Evolutionary conservation across 2,329 filamentous ascomycete species (phyloP).

Genomic region (Sporothrix brasiliensis): DNA sequence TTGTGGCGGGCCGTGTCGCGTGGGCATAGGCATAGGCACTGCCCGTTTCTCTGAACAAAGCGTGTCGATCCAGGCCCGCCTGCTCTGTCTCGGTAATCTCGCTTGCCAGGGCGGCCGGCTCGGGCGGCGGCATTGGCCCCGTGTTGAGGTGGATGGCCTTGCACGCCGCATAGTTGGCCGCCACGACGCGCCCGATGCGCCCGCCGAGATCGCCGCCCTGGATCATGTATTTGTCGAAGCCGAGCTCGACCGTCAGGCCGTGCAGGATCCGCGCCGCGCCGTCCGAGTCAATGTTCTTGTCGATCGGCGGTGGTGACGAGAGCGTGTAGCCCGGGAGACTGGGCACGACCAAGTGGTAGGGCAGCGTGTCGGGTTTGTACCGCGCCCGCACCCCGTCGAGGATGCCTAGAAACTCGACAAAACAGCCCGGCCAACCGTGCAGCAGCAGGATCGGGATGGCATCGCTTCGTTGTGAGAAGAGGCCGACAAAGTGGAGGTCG

Average conservation of each 20-base stretch:
- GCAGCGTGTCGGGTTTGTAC: not conserved
- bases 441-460: conserved; percentile 8
- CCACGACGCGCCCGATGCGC: not conserved
- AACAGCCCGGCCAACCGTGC: conserved; percentile 3
- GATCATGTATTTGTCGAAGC: conserved; percentile 1
- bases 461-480: not conserved
- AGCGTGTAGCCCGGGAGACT: conserved; percentile 10
- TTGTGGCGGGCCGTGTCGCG: not conserved
- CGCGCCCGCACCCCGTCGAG: not conserved
- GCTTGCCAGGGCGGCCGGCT: not conserved
- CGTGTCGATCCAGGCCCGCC: not conserved
- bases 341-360: conserved; percentile 2
- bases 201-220: conserved; percentile 10
- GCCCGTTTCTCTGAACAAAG: not conserved
- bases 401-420: conserved; percentile 6
- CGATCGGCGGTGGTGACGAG: not conserved
- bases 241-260: not conserved
- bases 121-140: not conserved
- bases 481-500: conserved; percentile 7
- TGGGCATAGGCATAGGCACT: not conserved
- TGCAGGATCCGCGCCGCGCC: not conserved
- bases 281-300: conserved; percentile 1
- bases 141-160: conserved; percentile 16
- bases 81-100: not conserved
- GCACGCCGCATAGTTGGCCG: not conserved